Percentiles rank a stretch among this genome's conserved stretches.
phyloP scores from a whole-genome alignment of 257 asterid species.

The Paulownia fortunei region DNA sequence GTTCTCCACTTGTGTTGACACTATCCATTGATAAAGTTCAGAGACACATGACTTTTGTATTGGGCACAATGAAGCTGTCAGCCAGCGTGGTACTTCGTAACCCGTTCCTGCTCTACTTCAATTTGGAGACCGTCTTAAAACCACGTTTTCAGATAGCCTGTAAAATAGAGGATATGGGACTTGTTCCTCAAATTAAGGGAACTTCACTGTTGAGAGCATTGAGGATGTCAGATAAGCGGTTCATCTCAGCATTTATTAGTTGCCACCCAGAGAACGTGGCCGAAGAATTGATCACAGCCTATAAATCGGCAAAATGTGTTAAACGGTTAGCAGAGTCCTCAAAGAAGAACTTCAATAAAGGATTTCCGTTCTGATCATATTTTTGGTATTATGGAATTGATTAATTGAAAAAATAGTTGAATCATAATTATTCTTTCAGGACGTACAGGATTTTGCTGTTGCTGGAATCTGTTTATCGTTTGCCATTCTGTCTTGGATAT shows the following conservation, averaged over 20 bases:
- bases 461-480: not conserved
- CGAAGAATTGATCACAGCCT: constrained; percentile 51
- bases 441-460: not conserved
- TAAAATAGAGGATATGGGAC: constrained; percentile 75
- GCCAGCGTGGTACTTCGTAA: constrained; percentile 45
- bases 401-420: not conserved
- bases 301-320: constrained; percentile 55
- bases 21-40: constrained; percentile 76
- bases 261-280: constrained; percentile 64
- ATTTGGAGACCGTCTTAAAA: constrained; percentile 64
- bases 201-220: constrained; percentile 61
- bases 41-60: constrained; percentile 75
- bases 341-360: constrained; percentile 52
- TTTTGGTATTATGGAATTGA: not conserved
- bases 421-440: constrained; percentile 3
- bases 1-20: constrained; percentile 68
- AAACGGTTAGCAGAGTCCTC: constrained; percentile 77
- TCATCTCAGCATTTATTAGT: constrained; percentile 54
- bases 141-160: constrained; percentile 67
- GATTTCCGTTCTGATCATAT: constrained; percentile 68
- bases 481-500: not conserved
- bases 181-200: constrained; percentile 68
- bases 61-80: constrained; percentile 69
- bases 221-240: constrained; percentile 80
- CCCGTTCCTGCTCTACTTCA: constrained; percentile 60